phyloP scores from a whole-genome alignment of 148 eudicot genomes.

The Cornus controversa region DNA sequence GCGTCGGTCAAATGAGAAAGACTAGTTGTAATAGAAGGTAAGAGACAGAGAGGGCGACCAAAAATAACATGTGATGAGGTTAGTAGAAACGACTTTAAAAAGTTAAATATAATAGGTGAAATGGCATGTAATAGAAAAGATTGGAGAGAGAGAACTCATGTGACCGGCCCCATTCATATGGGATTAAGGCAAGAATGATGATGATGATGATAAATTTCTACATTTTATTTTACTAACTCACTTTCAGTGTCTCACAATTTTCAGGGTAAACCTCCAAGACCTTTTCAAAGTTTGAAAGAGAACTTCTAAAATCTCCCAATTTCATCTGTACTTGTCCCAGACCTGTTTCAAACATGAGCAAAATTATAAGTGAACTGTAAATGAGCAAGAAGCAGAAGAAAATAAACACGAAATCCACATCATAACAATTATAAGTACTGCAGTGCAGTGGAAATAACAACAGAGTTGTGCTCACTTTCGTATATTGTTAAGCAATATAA shows the following conservation, averaged over 20 bases:
- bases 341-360: slow-evolving; percentile 47
- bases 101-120: too few species aligned
- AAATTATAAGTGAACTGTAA: slow-evolving; percentile 1
- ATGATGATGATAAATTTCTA: too few species aligned
- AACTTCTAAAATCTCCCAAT: slow-evolving; percentile 80
- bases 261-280: slow-evolving; percentile 97
- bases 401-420: not conserved
- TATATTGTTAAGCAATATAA: not conserved
- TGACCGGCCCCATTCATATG: too few species aligned
- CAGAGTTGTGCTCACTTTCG: not conserved
- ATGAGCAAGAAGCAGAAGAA: not conserved
- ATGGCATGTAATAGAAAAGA: too few species aligned
- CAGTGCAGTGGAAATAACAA: not conserved
- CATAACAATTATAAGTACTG: not conserved
- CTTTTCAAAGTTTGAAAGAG: slow-evolving; percentile 88
- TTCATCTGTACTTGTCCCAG: slow-evolving; percentile 92
- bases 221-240: slow-evolving; percentile 29
- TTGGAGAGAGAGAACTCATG: too few species aligned
- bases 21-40: too few species aligned
- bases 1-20: too few species aligned
- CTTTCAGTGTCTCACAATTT: slow-evolving; percentile 87
- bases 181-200: too few species aligned
- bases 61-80: too few species aligned
- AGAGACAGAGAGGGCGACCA: too few species aligned
- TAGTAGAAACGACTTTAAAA: too few species aligned